phyloP scores from a whole-genome alignment of 2,329 filamentous ascomycete genomes.

The Cryphonectria parasitica region DNA sequence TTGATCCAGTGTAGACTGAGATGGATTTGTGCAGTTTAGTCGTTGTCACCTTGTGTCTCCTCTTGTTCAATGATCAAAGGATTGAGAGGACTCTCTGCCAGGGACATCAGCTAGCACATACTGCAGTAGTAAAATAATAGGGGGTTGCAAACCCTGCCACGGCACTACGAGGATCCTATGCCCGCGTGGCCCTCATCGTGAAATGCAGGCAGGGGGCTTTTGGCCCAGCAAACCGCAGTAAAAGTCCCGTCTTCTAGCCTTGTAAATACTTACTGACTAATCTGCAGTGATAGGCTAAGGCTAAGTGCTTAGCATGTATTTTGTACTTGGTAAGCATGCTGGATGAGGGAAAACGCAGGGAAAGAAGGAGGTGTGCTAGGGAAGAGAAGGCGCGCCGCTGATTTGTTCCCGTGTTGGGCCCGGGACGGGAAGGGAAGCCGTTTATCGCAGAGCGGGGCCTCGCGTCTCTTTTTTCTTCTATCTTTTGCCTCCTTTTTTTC shows the following conservation, averaged over 20 bases:
- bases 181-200: too few species aligned
- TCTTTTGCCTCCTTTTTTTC: not conserved
- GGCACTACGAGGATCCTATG: not conserved
- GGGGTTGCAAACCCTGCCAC: not conserved
- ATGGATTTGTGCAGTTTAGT: too few species aligned
- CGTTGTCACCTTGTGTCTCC: too few species aligned
- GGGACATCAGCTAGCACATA: too few species aligned
- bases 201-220: not conserved
- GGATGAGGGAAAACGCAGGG: not conserved
- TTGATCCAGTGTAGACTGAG: too few species aligned
- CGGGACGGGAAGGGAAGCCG: not conserved
- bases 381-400: not conserved
- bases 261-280: not conserved
- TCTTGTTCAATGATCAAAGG: too few species aligned
- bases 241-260: not conserved
- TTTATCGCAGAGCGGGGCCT: slow-evolving; percentile 3
- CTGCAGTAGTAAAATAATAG: too few species aligned
- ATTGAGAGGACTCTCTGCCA: too few species aligned
- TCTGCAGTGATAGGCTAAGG: not conserved
- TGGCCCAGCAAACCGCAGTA: not conserved
- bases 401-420: slow-evolving; percentile 4
- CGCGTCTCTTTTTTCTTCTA: not conserved
- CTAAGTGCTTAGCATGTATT: too few species aligned
- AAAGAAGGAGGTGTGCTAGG: not conserved
- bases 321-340: not conserved